These are phyloP conservation scores for Phragmites australis DNA, from an alignment of 176 grass and related monocot species.

Conservation along the genomic window DNA sequence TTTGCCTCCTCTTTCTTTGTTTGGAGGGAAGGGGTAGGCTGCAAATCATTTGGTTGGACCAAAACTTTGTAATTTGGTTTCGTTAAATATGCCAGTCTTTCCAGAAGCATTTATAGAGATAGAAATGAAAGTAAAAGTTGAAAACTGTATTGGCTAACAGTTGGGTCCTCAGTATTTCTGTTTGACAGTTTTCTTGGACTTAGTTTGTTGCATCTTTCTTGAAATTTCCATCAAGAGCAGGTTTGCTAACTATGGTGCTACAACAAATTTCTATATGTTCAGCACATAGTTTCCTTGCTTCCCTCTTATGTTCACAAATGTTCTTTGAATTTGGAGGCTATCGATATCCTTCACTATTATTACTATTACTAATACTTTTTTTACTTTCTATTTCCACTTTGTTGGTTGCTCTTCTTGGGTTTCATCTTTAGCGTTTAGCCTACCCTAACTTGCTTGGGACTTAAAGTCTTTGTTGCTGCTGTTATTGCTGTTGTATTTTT, in stretches of 20 bases:
- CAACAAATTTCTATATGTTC: neutral
- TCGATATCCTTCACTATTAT: neutral
- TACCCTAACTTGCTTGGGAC: constrained; percentile 1
- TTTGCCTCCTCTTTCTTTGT: constrained; percentile 24
- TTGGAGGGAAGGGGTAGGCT: neutral
- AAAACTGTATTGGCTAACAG: neutral
- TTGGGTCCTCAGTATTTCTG: neutral
- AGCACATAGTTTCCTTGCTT: neutral
- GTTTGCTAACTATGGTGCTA: constrained; percentile 4
- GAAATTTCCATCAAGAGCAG: constrained; percentile 14
- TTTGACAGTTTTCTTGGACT: neutral
- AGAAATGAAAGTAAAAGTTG: neutral
- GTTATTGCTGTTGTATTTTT: neutral
- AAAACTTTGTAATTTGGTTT: constrained; percentile 5
- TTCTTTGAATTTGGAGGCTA: constrained; percentile 3
- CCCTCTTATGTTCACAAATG: neutral
- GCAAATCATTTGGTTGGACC: constrained; percentile 21
- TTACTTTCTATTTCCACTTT: neutral
- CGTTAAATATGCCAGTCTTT: neutral
- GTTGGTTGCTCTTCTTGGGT: neutral
- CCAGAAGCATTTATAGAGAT: neutral
- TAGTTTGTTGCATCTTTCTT: neutral
- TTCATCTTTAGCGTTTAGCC: constrained; percentile 9
- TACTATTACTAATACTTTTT: neutral
- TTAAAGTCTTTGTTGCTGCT: neutral